Percentiles rank a stretch among this genome's conserved stretches.
phyloP scores from a whole-genome alignment of 1,139 yeast species.

The Dujonia santamariae region DNA sequence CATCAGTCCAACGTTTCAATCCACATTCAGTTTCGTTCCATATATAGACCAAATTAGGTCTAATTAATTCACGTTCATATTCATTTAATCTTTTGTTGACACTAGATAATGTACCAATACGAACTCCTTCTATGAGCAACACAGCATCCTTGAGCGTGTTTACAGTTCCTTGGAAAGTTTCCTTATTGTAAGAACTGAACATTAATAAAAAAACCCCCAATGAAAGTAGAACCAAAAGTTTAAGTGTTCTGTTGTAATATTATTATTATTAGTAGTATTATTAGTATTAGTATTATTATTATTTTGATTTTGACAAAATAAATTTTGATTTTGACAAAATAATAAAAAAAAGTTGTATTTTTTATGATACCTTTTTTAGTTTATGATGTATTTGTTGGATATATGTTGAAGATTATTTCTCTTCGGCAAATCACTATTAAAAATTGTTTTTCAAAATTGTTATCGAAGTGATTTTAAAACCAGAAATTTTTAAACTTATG shows the following conservation, averaged over 20 bases:
- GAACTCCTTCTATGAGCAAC: slow-evolving; percentile 57
- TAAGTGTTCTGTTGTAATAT: no score
- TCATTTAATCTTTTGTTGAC: slow-evolving; percentile 51
- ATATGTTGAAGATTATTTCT: no score
- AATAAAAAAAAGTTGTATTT: no score
- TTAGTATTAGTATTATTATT: not conserved
- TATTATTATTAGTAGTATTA: no score
- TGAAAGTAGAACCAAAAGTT: no score
- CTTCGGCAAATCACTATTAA: no score
- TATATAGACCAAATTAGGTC: slow-evolving; percentile 54
- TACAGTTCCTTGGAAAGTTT: slow-evolving; percentile 53
- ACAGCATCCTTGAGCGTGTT: slow-evolving; percentile 54
- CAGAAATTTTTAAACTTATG: no score
- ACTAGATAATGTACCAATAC: slow-evolving; percentile 50
- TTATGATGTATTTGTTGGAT: not conserved
- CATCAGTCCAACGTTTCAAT: slow-evolving; percentile 69
- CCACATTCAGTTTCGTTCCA: slow-evolving; percentile 66
- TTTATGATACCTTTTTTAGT: not conserved
- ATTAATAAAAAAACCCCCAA: no score
- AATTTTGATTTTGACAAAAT: no score
- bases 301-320: not conserved
- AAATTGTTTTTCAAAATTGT: no score
- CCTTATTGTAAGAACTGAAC: slow-evolving; percentile 2
- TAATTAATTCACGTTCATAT: slow-evolving; percentile 45
- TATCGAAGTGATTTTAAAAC: no score